Evolutionary conservation across 768 basidiomycete genomes (phyloP).

Genomic region (Imleria badia): DNA sequence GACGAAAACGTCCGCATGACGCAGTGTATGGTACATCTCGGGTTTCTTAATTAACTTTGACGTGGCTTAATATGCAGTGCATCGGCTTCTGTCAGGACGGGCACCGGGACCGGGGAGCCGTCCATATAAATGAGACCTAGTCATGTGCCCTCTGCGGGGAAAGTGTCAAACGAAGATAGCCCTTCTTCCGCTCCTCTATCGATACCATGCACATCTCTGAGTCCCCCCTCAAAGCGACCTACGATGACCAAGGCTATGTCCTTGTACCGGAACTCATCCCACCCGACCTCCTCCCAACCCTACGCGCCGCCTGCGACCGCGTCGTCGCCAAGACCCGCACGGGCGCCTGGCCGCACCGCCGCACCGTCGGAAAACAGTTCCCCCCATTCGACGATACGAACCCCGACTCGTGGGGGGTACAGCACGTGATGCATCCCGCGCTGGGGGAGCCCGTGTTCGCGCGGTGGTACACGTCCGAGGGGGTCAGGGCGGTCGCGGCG

Average conservation of each 20-base stretch:
- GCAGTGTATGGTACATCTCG: not conserved
- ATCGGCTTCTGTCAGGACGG: not conserved
- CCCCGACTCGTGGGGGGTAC: conserved; percentile 78
- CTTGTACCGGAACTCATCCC: conserved; percentile 57
- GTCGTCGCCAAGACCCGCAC: conserved; percentile 53
- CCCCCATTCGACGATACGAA: conserved; percentile 61
- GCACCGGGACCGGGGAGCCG: not conserved
- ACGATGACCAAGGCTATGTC: conserved; percentile 66
- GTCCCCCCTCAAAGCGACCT: conserved; percentile 42
- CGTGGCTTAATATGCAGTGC: not conserved
- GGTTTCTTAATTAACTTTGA: not conserved
- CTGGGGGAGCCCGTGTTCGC: conserved; percentile 59
- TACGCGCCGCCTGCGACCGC: conserved; percentile 52
- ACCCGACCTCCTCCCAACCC: conserved; percentile 34
- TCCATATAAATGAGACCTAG: not conserved
- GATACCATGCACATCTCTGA: not conserved
- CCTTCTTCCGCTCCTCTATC: not conserved
- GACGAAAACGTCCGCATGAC: not conserved
- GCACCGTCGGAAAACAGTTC: conserved; percentile 77
- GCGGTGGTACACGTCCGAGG: conserved; percentile 64
- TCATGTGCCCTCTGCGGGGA: not conserved
- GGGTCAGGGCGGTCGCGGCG: conserved; percentile 42
- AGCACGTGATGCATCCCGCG: conserved; percentile 79
- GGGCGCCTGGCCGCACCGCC: conserved; percentile 62
- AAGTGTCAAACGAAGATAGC: too few species aligned